Base-by-base conservation (phyloP, 345 rosid genomes). In the Geranium rotundifolium region DNA sequence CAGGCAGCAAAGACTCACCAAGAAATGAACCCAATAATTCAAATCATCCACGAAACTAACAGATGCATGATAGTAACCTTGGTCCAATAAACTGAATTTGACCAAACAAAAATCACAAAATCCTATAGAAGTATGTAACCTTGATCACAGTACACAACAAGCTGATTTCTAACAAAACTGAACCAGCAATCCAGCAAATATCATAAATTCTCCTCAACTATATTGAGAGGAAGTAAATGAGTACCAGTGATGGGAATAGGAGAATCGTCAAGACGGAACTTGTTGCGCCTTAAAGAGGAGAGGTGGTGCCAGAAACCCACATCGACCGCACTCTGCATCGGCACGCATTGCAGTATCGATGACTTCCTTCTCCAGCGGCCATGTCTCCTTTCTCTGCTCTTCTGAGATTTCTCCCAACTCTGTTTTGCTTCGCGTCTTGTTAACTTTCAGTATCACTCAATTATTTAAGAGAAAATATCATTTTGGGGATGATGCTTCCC, bases 231-330 rank as follows among this genome's bases (percentile, higher is more conserved):
- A 7, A 50, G 50, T 49, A 12, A 31, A 18, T 9, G 27, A 7
- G 56, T 77, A 93, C 97, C 97, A 30, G 89, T 71, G 76, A 93
- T 79, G 54, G 84, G 73, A 55, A 93, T 68, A 16, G 95, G 95
- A 67, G 97, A 93, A 77, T 93, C 96, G 64, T 90, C 96, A 72
- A 93, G 80, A 70, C 97, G 86, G 29, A 88, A 69, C 71, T 83
- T 78, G 74, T 93, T 85, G 72, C 90, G 97, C 77, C 88, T 90
- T 75, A 88, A 31, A 69, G 89, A 86, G 66, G 96, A 90, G 63
- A 90, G 77, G 67, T 81, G 76, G 62, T 88, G 97, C 99, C 97
- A 93, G 75, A 93, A 90, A 64, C 96, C 90, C 71, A 90, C 97
- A 57, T 90, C 97, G 1, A 83, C 95, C 2, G 79, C 75, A 66